phyloP scores from a whole-genome alignment of 1,139 yeast genomes.

The Yamadazyma kanchanaburiensis region DNA sequence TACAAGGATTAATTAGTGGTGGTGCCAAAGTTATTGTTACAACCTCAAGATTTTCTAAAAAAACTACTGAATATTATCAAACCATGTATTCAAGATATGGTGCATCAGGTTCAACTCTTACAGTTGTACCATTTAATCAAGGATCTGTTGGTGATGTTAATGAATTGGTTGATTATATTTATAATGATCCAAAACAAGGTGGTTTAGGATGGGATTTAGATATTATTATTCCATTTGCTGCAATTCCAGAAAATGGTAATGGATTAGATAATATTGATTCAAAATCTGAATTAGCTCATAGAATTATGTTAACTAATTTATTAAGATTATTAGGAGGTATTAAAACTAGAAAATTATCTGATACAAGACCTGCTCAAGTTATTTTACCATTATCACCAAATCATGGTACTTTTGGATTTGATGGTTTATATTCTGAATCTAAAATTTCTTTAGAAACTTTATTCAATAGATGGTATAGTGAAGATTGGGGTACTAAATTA shows the following conservation, averaged over 20 bases:
- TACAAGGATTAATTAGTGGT: slow-evolving; percentile 93
- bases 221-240: slow-evolving; percentile 95
- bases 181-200: slow-evolving; percentile 75
- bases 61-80: slow-evolving; percentile 95
- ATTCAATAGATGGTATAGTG: slow-evolving; percentile 98
- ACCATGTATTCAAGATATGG: slow-evolving; percentile 89
- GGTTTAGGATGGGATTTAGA: slow-evolving; percentile 99
- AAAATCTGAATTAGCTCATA: slow-evolving; percentile 94
- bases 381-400: slow-evolving; percentile 95
- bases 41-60: slow-evolving; percentile 90
- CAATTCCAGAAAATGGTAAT: slow-evolving; percentile 97
- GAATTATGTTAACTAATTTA: slow-evolving; percentile 95
- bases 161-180: slow-evolving; percentile 79
- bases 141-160: slow-evolving; percentile 94
- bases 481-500: slow-evolving; percentile 92
- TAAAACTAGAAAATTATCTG: slow-evolving; percentile 79
- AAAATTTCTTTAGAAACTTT: slow-evolving; percentile 91
- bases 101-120: slow-evolving; percentile 84
- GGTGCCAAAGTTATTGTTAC: slow-evolving; percentile 98
- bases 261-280: slow-evolving; percentile 92
- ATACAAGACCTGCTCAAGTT: slow-evolving; percentile 98
- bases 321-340: slow-evolving; percentile 89
- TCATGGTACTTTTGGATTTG: slow-evolving; percentile 98
- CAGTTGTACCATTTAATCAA: slow-evolving; percentile 97
- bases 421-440: slow-evolving; percentile 97